phyloP scores from a whole-genome alignment of 345 rosid species.

The Populus pruinosa region DNA sequence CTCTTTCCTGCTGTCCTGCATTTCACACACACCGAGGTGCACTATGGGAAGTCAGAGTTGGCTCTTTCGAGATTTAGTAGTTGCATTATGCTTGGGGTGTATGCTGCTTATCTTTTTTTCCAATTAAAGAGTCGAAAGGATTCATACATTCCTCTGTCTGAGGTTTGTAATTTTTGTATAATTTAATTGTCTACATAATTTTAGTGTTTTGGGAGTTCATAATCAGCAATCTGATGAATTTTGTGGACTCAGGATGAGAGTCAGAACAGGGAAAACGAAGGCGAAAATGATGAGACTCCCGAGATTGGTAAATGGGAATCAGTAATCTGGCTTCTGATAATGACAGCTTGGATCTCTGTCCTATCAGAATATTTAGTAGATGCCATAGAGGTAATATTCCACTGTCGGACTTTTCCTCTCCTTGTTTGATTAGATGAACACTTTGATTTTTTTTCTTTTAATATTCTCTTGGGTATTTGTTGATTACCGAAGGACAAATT shows the following conservation, averaged over 20 bases:
- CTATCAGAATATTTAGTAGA: constrained; percentile 87
- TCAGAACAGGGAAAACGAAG: constrained; percentile 38
- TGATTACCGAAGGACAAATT: background rate
- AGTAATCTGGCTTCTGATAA: constrained; percentile 71
- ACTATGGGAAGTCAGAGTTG: constrained; percentile 77
- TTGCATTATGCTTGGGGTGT: constrained; percentile 85
- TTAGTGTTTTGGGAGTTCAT: constrained; percentile 15
- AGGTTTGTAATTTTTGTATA: constrained; percentile 44
- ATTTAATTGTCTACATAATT: constrained; percentile 3
- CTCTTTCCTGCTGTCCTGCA: constrained; percentile 93
- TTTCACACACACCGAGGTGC: constrained; percentile 84
- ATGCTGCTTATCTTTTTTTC: constrained; percentile 78
- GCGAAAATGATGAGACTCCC: constrained; percentile 52
- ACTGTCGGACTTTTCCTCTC: background rate
- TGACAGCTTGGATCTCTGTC: constrained; percentile 89
- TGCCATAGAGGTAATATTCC: constrained; percentile 64
- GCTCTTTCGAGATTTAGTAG: constrained; percentile 95
- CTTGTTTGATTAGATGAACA: background rate
- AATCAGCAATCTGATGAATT: constrained; percentile 18
- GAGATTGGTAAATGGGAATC: constrained; percentile 87
- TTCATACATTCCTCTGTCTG: constrained; percentile 45
- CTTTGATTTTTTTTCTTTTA: background rate
- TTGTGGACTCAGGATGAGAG: constrained; percentile 51
- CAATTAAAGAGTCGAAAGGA: constrained; percentile 63
- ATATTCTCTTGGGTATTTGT: background rate